These are phyloP conservation scores for Carex cristatella DNA, from an alignment of 176 grass and related monocot genomes.

Conservation along the genomic window DNA sequence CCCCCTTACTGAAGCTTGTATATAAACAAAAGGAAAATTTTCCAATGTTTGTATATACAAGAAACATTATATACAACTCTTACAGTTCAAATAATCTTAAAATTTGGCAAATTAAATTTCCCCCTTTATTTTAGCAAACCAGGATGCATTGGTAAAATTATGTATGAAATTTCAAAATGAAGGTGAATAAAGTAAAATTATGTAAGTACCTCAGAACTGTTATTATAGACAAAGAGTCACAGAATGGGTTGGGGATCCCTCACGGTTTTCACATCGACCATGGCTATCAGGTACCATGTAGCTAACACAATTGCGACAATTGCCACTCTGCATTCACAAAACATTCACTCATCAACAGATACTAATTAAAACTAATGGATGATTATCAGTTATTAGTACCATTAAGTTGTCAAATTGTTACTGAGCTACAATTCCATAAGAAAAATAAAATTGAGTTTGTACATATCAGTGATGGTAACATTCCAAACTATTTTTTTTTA, in stretches of 20 bases:
- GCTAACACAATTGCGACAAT: slow-evolving; percentile 56
- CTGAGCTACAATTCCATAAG: no score
- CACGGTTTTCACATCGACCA: slow-evolving; percentile 69
- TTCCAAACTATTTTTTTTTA: no score
- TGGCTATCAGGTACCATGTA: slow-evolving; percentile 92
- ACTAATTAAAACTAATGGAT: not conserved
- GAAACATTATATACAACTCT: not conserved
- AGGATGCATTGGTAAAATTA: not conserved
- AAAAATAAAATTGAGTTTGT: no score
- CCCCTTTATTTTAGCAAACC: not conserved
- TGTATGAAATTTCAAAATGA: not conserved
- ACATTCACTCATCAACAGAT: not conserved
- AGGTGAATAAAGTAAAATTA: not conserved
- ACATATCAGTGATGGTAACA: no score
- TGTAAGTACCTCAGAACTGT: slow-evolving; percentile 52
- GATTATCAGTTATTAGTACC: not conserved
- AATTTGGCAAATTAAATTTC: not conserved
- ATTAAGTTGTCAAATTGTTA: not conserved
- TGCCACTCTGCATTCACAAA: slow-evolving; percentile 64
- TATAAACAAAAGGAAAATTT: no score
- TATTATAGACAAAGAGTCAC: slow-evolving; percentile 82
- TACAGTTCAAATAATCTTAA: no score
- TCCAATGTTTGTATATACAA: no score
- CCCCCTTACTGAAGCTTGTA: not conserved
- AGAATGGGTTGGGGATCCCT: slow-evolving; percentile 84